Evolutionary conservation across 768 basidiomycete species (phyloP), one percentile per base, ranked within the genome.

Genomic region (Psilocybe cubensis): DNA sequence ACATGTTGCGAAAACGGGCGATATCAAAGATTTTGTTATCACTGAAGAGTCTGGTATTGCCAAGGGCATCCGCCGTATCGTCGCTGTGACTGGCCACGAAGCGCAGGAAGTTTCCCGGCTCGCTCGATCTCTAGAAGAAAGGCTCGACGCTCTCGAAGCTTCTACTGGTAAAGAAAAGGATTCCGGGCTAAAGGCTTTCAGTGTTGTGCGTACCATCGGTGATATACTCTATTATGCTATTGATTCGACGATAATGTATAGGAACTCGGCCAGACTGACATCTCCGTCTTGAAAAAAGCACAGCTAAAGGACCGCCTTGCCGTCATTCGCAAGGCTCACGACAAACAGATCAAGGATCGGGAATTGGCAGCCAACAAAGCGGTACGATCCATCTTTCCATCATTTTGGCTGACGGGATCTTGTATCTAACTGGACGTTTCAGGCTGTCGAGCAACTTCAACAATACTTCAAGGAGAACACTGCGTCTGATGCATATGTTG

Each of bases 41-140:
- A 89, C 84, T 4, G 97, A 98, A 67, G 97, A 98, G 72, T 92
- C 92, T 3, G 96, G 96, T 29, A 98, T 98, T 65, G 97, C 97
- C 6, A 98, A 98, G 77, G 97, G 97, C 38, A 96, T 98, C 61
- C 89, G 97, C 48, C 86, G 97, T 33, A 88, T 99, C 56, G 88
- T 91, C 47, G 97, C 94, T 33, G 88, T 99, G 49, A 98, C 97
- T 0, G 96, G 96, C 17, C 85, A 94, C 61, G 95, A 98, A 70
- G 97, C 97, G 0, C 83, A 89, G 29, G 89, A 90, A 24, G 93
- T 89, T 9, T 86, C 83, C 1, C 85, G 89, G 17, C 68, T 80
- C 47, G 94, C 91, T 4, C 78, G 83, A 50, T 77, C 78, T 17
- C 80, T 95, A 20, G 80, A 83, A 57, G 74, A 79, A 3, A 81